Conservation (phyloP, 140 eudicot genomes). For the Ambrosia hybrid region DNA sequence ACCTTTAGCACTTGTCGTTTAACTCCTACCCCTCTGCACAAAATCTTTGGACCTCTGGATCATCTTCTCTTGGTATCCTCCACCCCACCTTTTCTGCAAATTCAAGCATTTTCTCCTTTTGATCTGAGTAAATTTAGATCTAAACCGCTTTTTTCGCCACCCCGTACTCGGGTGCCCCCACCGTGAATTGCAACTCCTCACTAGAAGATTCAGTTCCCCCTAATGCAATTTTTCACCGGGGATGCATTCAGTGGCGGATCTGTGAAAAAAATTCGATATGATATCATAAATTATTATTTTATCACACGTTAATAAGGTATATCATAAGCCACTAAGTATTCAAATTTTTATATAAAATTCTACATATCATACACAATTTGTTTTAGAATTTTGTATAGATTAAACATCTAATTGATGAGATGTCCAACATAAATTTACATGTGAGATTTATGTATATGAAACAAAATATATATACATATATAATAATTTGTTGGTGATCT, state of each 20-base stretch:
- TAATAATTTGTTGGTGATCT: too few species aligned
- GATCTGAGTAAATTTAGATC: slow-evolving; percentile 80
- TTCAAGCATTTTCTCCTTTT: slow-evolving; percentile 81
- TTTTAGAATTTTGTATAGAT: too few species aligned
- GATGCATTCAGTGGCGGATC: slow-evolving; percentile 18
- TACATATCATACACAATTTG: too few species aligned
- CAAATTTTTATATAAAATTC: background rate
- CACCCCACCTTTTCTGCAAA: slow-evolving; percentile 86
- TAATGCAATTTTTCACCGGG: slow-evolving; percentile 54
- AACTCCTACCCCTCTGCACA: slow-evolving; percentile 72
- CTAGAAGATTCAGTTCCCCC: slow-evolving; percentile 71
- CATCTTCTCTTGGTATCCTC: slow-evolving; percentile 91
- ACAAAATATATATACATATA: too few species aligned
- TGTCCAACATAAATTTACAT: too few species aligned
- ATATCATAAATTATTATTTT: background rate
- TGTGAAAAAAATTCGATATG: background rate
- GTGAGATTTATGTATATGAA: too few species aligned
- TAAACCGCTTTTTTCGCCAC: slow-evolving; percentile 51
- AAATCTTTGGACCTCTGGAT: slow-evolving; percentile 71
- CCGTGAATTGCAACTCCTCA: slow-evolving; percentile 62
- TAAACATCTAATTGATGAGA: too few species aligned
- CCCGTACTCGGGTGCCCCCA: slow-evolving; percentile 41
- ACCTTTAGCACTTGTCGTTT: slow-evolving; percentile 88
- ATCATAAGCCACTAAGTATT: background rate
- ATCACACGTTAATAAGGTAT: background rate